Conservation (phyloP, 2,329 filamentous ascomycete species). For the Fusarium keratoplasticum region DNA sequence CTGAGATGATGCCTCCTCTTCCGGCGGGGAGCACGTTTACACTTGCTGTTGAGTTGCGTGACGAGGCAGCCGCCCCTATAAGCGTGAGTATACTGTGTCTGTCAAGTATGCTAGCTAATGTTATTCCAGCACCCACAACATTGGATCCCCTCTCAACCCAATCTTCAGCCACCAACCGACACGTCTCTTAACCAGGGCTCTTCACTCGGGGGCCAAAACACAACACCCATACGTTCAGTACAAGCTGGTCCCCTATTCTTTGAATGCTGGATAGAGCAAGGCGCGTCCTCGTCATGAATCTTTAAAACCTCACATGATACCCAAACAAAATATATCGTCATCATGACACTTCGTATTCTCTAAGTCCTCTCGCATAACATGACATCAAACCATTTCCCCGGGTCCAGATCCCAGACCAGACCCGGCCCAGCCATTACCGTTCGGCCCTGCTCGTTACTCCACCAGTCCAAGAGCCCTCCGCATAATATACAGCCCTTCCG, state of each 20-base stretch:
- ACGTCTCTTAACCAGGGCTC: conserved; percentile 44
- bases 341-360: conserved; percentile 42
- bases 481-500: conserved; percentile 37
- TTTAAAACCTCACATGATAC: conserved; percentile 12
- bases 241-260: conserved; percentile 71
- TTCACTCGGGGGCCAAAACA: conserved; percentile 53
- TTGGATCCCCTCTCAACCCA: conserved; percentile 69
- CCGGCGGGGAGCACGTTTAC: conserved; percentile 79
- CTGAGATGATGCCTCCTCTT: conserved; percentile 66
- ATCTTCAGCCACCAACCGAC: conserved; percentile 54
- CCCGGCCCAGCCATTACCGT: conserved; percentile 28
- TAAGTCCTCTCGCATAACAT: conserved; percentile 36
- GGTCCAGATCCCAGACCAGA: conserved; percentile 36
- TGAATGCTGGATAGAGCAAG: conserved; percentile 72
- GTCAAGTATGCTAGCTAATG: conserved; percentile 1
- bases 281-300: conserved; percentile 2
- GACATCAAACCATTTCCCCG: conserved; percentile 29
- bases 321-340: conserved; percentile 28
- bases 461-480: conserved; percentile 26
- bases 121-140: conserved; percentile 65
- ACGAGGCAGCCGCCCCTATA: conserved; percentile 68
- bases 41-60: conserved; percentile 78
- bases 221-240: conserved; percentile 64
- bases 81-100: conserved; percentile 57
- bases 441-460: conserved; percentile 39